Base-by-base conservation (phyloP, 2,329 filamentous ascomycete species). In the Ascochyta viciae-villosae region DNA sequence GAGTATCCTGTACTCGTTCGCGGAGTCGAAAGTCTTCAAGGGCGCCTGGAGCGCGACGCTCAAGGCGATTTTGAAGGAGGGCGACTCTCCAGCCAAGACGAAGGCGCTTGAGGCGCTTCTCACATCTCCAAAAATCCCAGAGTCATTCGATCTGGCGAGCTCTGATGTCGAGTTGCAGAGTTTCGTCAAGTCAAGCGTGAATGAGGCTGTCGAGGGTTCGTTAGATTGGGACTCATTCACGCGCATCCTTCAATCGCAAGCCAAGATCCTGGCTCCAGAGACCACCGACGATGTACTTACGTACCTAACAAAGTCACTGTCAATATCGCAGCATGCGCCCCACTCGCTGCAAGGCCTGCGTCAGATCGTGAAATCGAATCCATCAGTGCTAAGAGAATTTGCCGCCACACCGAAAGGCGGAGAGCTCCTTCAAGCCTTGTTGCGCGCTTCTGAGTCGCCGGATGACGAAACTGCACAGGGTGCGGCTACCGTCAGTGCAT, bases 1-100 rank as follows among this genome's bases (percentile, higher is more conserved):
- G 7, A 84, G 87, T 0, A 85, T 87, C 10, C 78, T 96, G 0
- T 83, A 87, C 43, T 74, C 83, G 0, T 78, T 76, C 24, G 65
- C 69, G 5, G 61, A 69, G 1, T 63, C 72, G 12, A n/a, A 60
- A 6, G 55, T 46, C 33, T 77, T 74, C 55, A 65, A 69, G 47
- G 53, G 58, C 35, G 62, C 62, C 10, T 79, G 70, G 74, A 70
- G 52, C 44, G 60, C 59, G 6, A 61, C 65, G n/a, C 57, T 77
- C 7, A 75, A 72, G 44, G 48, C 58, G 3, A 55, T 68, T 6
- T 47, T 77, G 15, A 62, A 66, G 26, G 69, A 60, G 15, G 29
- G 62, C 1, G 68, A 74, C 23, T 73, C 71, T 6, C 54, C 68
- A 10, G 55, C 52, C 4, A 74, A 71, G 45, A 55, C 59, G 2